Evolutionary conservation across 495 filamentous ascomycete species (phyloP).

Genomic region (Hyaloscypha finlandica): DNA sequence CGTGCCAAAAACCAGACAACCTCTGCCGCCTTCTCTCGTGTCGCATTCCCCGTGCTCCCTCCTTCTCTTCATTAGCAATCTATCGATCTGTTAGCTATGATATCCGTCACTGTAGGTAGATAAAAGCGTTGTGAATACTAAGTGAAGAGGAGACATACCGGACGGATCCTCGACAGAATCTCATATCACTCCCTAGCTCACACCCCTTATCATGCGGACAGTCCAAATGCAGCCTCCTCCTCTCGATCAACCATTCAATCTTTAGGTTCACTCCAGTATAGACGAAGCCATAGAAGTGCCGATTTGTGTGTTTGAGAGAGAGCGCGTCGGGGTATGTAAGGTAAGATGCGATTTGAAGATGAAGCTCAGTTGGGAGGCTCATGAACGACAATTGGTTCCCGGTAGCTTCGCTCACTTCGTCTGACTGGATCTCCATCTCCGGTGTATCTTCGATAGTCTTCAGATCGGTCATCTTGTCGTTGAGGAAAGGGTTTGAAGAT

Average conservation of each 20-base stretch:
- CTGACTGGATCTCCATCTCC: not conserved
- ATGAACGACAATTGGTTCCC: constrained; percentile 30
- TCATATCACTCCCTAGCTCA: constrained; percentile 52
- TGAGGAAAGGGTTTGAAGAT: not conserved
- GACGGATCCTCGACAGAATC: constrained; percentile 54
- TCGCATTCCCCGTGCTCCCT: constrained; percentile 57
- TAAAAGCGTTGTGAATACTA: too few relatives aligned
- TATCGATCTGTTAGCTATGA: constrained; percentile 20
- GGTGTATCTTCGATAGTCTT: not conserved
- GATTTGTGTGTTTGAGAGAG: constrained; percentile 62
- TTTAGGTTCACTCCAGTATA: constrained; percentile 67
- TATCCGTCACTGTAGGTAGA: not conserved
- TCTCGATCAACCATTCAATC: constrained; percentile 66
- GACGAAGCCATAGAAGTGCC: constrained; percentile 63
- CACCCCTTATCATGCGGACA: constrained; percentile 51
- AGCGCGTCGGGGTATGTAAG: constrained; percentile 61
- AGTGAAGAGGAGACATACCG: constrained; percentile 36
- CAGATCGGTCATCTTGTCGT: not conserved
- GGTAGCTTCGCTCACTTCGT: not conserved
- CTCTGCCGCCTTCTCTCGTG: constrained; percentile 48
- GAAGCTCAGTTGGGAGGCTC: constrained; percentile 63
- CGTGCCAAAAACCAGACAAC: constrained; percentile 54
- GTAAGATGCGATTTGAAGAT: constrained; percentile 50
- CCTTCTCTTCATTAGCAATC: constrained; percentile 53
- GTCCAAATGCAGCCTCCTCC: constrained; percentile 51